A percentile compares a stretch with the other conserved stretches of the same genome.
Conservation (phyloP, 441 rosid genomes). For the Erysimum pusillum region DNA sequence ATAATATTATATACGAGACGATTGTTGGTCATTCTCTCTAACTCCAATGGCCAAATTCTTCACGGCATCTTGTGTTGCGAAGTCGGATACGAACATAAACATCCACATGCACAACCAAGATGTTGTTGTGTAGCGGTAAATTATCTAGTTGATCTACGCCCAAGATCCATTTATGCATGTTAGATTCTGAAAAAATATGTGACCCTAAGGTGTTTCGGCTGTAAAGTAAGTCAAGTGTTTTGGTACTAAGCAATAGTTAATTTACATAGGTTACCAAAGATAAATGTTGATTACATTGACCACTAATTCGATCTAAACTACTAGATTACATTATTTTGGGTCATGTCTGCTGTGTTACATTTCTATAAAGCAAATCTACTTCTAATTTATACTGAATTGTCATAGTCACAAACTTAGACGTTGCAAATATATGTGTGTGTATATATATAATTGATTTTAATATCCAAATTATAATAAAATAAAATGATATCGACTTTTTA, state of each 20-base stretch:
- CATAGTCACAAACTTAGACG: neutral
- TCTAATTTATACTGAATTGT: neutral
- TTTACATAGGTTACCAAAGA: neutral
- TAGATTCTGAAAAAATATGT: neutral
- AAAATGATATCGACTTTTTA: neutral
- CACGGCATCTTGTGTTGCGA: slow-evolving; percentile 31
- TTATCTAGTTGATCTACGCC: neutral
- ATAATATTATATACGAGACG: slow-evolving; percentile 3
- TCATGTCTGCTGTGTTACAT: neutral
- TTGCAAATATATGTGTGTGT: neutral
- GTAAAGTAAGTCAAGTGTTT: neutral
- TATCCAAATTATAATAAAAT: neutral
- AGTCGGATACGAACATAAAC: slow-evolving; percentile 19
- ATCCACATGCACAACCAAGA: neutral
- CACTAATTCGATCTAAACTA: neutral
- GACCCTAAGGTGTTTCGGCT: neutral
- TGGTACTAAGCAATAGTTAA: neutral
- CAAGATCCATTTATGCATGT: neutral
- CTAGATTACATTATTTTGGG: neutral
- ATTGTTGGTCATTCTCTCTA: slow-evolving; percentile 23
- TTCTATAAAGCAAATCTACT: neutral
- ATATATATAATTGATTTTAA: neutral
- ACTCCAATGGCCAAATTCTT: slow-evolving; percentile 34
- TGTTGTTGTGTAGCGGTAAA: neutral
- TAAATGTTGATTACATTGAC: neutral